Conservation (phyloP, 164 flowering plant genomes). For the Stephania yunnanensis region DNA sequence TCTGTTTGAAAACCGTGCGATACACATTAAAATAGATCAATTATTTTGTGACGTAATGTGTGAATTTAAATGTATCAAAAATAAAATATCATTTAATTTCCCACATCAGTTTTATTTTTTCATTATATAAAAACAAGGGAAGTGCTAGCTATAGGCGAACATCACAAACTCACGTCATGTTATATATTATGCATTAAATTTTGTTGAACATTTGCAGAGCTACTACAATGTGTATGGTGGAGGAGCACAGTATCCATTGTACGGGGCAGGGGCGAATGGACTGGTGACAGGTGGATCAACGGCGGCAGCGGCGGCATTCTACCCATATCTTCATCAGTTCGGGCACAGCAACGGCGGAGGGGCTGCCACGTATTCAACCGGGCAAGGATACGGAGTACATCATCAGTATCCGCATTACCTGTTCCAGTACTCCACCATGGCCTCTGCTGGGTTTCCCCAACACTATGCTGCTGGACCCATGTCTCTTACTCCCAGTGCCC, state of each 20-base stretch:
- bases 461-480: conserved; percentile 63
- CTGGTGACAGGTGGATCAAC: conserved; percentile 38
- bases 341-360: conserved; percentile 45
- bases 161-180: too few species aligned
- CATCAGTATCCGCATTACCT: conserved; percentile 61
- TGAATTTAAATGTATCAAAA: too few species aligned
- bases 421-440: conserved; percentile 51
- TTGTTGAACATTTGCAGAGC: conserved; percentile 33
- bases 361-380: conserved; percentile 22
- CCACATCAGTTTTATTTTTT: neutral
- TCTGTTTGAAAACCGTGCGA: too few species aligned
- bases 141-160: too few species aligned
- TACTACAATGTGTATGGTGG: conserved; percentile 71
- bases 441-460: conserved; percentile 48
- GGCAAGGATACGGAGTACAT: conserved; percentile 47
- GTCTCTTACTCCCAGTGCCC: conserved; percentile 62
- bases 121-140: neutral
- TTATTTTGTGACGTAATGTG: too few species aligned
- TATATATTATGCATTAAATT: too few species aligned
- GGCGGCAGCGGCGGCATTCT: conserved; percentile 25
- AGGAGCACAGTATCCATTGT: conserved; percentile 72
- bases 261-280: conserved; percentile 54
- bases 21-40: too few species aligned
- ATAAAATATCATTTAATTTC: too few species aligned
- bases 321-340: conserved; percentile 62